Base-by-base conservation (phyloP, 345 rosid species). In the Hibiscus tridactylites region DNA sequence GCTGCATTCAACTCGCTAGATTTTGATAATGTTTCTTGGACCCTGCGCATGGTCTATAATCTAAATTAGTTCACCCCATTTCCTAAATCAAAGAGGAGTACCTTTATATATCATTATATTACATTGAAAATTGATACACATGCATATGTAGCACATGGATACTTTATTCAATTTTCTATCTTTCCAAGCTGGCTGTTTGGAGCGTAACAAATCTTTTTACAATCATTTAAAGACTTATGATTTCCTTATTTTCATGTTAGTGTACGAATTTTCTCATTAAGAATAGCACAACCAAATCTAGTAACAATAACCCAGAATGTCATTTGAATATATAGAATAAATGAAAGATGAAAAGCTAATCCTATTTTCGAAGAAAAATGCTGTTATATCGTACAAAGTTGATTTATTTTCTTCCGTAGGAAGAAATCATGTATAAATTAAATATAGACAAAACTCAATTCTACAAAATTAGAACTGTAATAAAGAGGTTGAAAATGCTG, bases 11-110 rank as follows among this genome's bases (percentile, higher is more conserved):
- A 72, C 39, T 76, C 81, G 29, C 58, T 71, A 75, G 78, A 72
- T 68, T 77, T 73, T 58, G 83, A 85, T 82, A 91, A 83, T 47
- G 68, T 75, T 73, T 79, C 87, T 82, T 83, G 91, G 53, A 90
- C 89, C 90, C 91, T 91, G 91, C 96, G 85, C 82, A 91, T 83
- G 79, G 91, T 87, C 98, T 94, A 81, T 76, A 76, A 82, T 74
- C 73, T 70, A 73, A 74, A 81, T 73, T 78, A 74, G 81, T 79
- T 84, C 60, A 46, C 56, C 65, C 28, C 57, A 72, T 72, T 71
- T 16, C 50, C 78, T 60, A 77, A 68, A 47, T 73, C 46, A 66
- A 79, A 39, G 74, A 61, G 62, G 54, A 73, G 54, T n/a, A 44
- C 24, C 15, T 28, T 59, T 57, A 39, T 26, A 59, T 50, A 49